Evolutionary conservation across 805 yeast species (phyloP), one percentile per base, ranked within the genome.

Genomic region (Wickerhamomyces tratensis): DNA sequence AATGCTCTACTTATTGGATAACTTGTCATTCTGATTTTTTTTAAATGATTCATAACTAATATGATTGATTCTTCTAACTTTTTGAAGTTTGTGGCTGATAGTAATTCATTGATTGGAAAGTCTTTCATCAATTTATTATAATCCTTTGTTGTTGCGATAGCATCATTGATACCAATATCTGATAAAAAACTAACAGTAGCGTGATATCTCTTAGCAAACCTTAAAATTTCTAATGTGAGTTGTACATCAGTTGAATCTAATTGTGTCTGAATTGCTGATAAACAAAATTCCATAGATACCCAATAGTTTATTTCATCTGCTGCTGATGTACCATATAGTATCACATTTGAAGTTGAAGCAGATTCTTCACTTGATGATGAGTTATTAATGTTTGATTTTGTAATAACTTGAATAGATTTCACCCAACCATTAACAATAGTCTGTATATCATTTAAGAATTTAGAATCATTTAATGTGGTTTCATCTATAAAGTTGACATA

Each of bases 261-360:
- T 54, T 87, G 95, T 1, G 67, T 65, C 41, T 75, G 73, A 1
- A 85, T 68, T 2, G 77, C 63, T 3, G 50, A 44, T 37, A 89
- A 63, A 0, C 86, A 79, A 2, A 61, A 54, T 51, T 85, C 91
- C 65, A 85, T 68, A 0, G 86, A 74, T 8, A 67, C 62, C 97
- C 97, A 89, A 49, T 84, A 88, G 39, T 71, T 75, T 4, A 83
- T 67, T 52, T 89, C 97, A 36, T 82, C 87, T 2, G 61, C 49
- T 1, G 77, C 69, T 8, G 7, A 8, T 31, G 34, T 11, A 31
- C 34, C 34, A 31, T 31, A 12, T 12, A 31, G 5, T 27, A 27
- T 27, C 2, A 10, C 30, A 31, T 8, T 31, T 31, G 34, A 31
- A 31, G 34, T 11, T 11, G 34, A 31, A 2, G 34, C 2, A 0